A percentile compares a stretch with the other conserved stretches of the same genome.
Evolutionary conservation across 176 grass and related monocot species (phyloP).

Genomic region (Tuctoria greenei): DNA sequence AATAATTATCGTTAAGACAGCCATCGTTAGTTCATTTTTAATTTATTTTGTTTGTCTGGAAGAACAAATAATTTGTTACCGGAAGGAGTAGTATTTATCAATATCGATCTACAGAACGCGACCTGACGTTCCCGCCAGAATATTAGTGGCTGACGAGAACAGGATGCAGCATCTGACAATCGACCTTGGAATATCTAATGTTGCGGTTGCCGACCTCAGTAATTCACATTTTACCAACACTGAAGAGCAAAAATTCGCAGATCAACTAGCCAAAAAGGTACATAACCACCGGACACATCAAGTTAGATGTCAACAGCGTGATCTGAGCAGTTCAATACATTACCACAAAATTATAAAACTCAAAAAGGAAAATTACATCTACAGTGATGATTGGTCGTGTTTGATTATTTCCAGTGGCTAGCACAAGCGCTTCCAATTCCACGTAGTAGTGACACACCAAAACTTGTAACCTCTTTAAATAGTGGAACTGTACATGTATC

Average conservation of each 20-base stretch:
- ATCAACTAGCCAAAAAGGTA: neutral
- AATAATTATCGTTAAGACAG: too few relatives aligned
- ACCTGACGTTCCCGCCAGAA: neutral
- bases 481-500: constrained; percentile 28
- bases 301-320: neutral
- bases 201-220: neutral
- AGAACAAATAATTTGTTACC: too few relatives aligned
- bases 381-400: neutral
- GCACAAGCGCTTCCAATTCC: neutral
- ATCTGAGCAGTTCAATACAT: neutral
- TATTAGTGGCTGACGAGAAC: neutral
- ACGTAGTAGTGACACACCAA: neutral
- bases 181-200: neutral
- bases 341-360: neutral
- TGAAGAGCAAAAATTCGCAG: neutral
- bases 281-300: neutral
- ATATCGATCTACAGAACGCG: neutral
- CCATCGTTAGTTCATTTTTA: too few relatives aligned
- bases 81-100: too few relatives aligned
- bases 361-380: neutral
- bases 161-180: too few relatives aligned
- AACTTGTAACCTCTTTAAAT: neutral
- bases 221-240: neutral
- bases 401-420: neutral
- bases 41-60: too few relatives aligned